Base-by-base conservation (phyloP, 2,329 filamentous ascomycete genomes). In the Hypoxylon sp. region DNA sequence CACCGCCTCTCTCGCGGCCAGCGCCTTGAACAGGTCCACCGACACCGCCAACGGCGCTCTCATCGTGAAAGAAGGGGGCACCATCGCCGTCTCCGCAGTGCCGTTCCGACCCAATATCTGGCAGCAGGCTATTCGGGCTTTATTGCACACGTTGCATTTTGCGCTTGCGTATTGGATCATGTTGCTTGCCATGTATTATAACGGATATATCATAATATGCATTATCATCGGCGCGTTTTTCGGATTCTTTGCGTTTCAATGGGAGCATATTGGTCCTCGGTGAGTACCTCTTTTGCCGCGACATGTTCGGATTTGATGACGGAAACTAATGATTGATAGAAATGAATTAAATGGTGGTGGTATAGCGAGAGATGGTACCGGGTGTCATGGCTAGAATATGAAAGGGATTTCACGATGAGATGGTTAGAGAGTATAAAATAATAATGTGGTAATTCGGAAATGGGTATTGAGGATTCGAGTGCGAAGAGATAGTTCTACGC, bases 141-240 rank as follows among this genome's bases (percentile, higher is more conserved):
- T 85, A 3, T 67, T 94, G 13, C 88, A 93, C 62, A 84, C 85
- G 72, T 48, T 84, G 3, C 87, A 89, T 57, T 90, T 94, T 63
- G 84, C 83, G 0, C 79, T 90, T 1, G 89, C 88, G 1, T 95
- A 93, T 67, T 84, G 93, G 63, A 71, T 93, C 63, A 93, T 94
- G 90, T 73, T 89, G 71, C 47, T 72, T 65, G 56, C 71, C 73
- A 82, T 83, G 78, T 83, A 83, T 67, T 85, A 80, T 71, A 84
- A 84, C 62, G 83, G 86, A 7, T 94, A 90, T 69, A 80, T 95
- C 56, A 90, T 94, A 67, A 86, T 94, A 43, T 89, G 84, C 60
- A 90, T 94, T 67, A 82, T 94, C 55, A 80, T 93, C 50, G 90
- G 90, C 0, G 83, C 88, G 0, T 90, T 84, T 57, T 49, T 93